Evolutionary conservation across 2,329 filamentous ascomycete species (phyloP), one percentile per base, ranked within the genome.

Genomic region (Scedosporium aurantiacum): DNA sequence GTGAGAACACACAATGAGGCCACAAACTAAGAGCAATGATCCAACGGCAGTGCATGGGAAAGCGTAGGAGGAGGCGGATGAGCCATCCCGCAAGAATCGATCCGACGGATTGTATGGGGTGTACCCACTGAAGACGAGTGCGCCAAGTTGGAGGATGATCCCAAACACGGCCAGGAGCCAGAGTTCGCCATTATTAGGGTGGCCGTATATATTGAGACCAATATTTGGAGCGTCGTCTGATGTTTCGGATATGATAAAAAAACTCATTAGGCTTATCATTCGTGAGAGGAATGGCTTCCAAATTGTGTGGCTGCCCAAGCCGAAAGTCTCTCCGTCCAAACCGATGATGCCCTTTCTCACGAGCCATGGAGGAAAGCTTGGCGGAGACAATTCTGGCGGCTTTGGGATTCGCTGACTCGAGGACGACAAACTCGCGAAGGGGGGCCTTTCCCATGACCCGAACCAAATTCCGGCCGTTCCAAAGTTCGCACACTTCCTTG

Each of bases 401-500:
- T 21, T 58, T 58, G 16, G 16, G 27, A 10, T 58, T 25, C n/a
- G 10, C 2, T 27, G 8, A 4, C 28, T 12, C 6, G 16, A 60
- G 7, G 43, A 41, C 47, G 0, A 74, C 62, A 7, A 74, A 37
- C 45, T 74, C 70, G 1, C 74, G 64, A 2, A 76, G 64, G 16
- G 68, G 68, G 0, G 72, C 70, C 0, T 67, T 66, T 0, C 74
- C 73, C 16, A 75, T 63, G 1, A 72, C 68, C 4, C 74, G 67
- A 2, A 67, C 63, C 16, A 75, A 69, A 5, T 66, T 67, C 0
- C 70, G 67, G 0, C 69, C 69, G 43, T 71, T 68, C 63, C 66
- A 76, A 0, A 77, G 64, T 58, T 77, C 75, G 47, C 74, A 76
- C 2, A 76, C 73, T 25, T 75, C 71, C 0, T 64, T 64, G 3